Base-by-base conservation (phyloP, 2,329 filamentous ascomycete genomes). In the Diaporthe aspalathi region DNA sequence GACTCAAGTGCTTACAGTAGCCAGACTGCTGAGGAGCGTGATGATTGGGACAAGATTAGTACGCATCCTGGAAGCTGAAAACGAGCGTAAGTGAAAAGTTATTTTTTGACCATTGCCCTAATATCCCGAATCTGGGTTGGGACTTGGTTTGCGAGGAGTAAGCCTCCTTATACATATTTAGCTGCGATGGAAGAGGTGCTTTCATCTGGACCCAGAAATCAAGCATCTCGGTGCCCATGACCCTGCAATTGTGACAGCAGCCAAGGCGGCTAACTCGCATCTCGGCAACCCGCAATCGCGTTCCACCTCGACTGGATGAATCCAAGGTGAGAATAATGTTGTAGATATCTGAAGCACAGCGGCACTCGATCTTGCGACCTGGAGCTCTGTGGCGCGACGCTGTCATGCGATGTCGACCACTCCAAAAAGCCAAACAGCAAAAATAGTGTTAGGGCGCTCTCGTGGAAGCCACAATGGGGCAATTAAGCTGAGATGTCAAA, bases 231-330 rank as follows among this genome's bases (percentile, higher is more conserved):
- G 45, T 49, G 7, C 20, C 29, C 43, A 11, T 24, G 11, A 35
- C 5, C 43, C 43, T 22, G 17, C 5, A n/a, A 22, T 4, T 38
- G 43, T 63, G 27, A 63, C 60, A 50, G 43, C 20, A 49, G 60
- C 60, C 60, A 17, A 38, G 60, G 12, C 43, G 22, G 24, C 20
- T 9, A 16, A 32, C n/a, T 63, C 43, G 43, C 43, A 49, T 24
- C 60, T 20, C 38, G 43, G 43, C 12, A 14, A 49, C 8, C 27
- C 3, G 43, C 11, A 12, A 22, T 22, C 2, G 11, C 35, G 60
- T 63, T 63, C 27, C 60, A 63, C 35, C 27, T 24, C 3, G 17
- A 63, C 43, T 27, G 60, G 60, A 50, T 38, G 60, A 49, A 63
- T 63, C 27, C 60, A 35, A 35, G 17, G 60, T 49, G 24, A 49